Base-by-base conservation (phyloP, 352 stramenopile species). In the Achlya hypogyna region DNA sequence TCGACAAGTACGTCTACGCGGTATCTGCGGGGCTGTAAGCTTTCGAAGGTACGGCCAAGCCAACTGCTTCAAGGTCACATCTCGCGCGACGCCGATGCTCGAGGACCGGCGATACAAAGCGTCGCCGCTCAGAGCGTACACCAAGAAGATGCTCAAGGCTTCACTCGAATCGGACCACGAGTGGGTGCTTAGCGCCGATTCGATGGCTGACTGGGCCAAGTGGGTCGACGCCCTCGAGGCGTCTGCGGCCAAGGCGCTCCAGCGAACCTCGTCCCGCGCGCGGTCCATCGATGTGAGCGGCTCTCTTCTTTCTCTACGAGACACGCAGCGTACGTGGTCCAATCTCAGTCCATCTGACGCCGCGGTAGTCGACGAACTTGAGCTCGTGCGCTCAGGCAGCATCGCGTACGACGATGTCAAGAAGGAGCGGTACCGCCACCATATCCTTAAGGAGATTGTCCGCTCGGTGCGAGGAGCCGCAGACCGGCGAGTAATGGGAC, bases 391-490 rank as follows among this genome's bases (percentile, higher is more conserved):
- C 27, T 64, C 74, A 2, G 77, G 84, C 22, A 54, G 59, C 9
- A 72, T 79, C 42, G 42, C 58, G 2, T 76, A 85, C 8, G 83
- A 91, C 27, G 69, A 60, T 9, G 73, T 72, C 62, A 82, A 90
- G 65, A 42, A 79, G 22, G 85, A 93, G 64, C 77, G 78, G 25
- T 78, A 80, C 1, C 75, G 85, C 8, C 73, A 79, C 27, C 80
- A 91, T 34, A 94, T 92, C 60, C 73, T 94, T 47, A 90, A 89
- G 54, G 84, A 93, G 60, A 85, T 92, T 28, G 84, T 91, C 40
- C 86, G 83, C 9, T 89, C 86, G 0, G 49, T 67, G 8, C 2
- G 23, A n/a, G n/a, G n/a, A n/a, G n/a, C n/a, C n/a, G n/a, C n/a
- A n/a, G n/a, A n/a, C n/a, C n/a, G n/a, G n/a, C n/a, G n/a, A n/a